phyloP scores from a whole-genome alignment of 768 basidiomycete genomes.

The Suillus plorans region DNA sequence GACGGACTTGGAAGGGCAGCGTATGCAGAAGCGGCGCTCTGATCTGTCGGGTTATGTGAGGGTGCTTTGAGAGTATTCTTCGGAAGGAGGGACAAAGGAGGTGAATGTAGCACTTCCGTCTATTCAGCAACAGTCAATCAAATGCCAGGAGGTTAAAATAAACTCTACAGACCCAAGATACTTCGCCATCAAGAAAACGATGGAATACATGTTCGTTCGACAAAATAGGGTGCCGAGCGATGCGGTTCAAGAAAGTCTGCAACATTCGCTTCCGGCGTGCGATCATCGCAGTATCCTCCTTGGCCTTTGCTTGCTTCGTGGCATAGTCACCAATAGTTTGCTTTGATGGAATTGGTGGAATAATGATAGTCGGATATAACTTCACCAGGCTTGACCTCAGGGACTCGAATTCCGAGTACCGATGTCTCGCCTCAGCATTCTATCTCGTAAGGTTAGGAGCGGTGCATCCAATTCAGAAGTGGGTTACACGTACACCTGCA shows the following conservation, averaged over 20 bases:
- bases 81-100: conserved; percentile 86
- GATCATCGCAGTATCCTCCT: conserved; percentile 93
- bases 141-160: neutral
- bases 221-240: conserved; percentile 89
- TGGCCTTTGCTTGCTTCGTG: conserved; percentile 93
- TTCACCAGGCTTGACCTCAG: conserved; percentile 79
- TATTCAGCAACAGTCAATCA: conserved; percentile 30
- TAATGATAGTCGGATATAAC: conserved; percentile 93
- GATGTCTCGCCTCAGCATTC: conserved; percentile 80
- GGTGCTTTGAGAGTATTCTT: conserved; percentile 97
- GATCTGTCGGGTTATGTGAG: conserved; percentile 90
- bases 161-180: conserved; percentile 77
- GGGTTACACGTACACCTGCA: conserved; percentile 63
- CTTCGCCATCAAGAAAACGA: conserved; percentile 92
- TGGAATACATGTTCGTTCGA: conserved; percentile 97
- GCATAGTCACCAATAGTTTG: conserved; percentile 96
- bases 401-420: conserved; percentile 98
- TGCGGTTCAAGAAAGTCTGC: conserved; percentile 90
- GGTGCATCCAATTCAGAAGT: conserved; percentile 8
- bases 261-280: conserved; percentile 91
- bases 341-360: conserved; percentile 97
- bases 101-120: conserved; percentile 92
- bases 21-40: conserved; percentile 69
- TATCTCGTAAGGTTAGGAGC: conserved; percentile 32
- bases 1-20: conserved; percentile 87